Evolutionary conservation across 495 filamentous ascomycete species (phyloP).

Genomic region (Cercophora sp.): DNA sequence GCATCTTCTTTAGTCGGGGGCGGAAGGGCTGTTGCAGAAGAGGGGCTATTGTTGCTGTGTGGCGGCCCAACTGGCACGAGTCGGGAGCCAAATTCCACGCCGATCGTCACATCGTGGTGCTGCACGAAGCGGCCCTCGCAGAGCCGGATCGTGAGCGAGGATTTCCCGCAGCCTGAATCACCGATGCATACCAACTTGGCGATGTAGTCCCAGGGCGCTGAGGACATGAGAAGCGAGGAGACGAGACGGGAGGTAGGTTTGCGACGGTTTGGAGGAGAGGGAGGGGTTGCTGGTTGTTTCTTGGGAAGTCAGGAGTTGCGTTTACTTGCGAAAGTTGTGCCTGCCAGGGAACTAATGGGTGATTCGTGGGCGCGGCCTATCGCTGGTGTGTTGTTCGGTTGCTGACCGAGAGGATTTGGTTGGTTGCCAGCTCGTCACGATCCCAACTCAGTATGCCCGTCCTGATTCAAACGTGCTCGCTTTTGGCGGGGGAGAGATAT

Average conservation of each 20-base stretch:
- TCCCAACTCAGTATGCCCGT: too few species aligned
- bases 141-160: slow-evolving; percentile 82
- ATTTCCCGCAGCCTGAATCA: slow-evolving; percentile 91
- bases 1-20: neutral
- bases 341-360: too few species aligned
- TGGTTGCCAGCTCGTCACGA: too few species aligned
- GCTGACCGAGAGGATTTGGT: neutral
- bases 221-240: slow-evolving; percentile 41
- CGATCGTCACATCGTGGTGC: slow-evolving; percentile 95
- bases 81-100: slow-evolving; percentile 93
- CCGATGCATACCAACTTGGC: slow-evolving; percentile 97
- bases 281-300: too few species aligned
- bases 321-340: too few species aligned
- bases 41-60: slow-evolving; percentile 37
- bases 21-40: slow-evolving; percentile 5
- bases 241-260: neutral
- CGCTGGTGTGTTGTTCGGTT: neutral
- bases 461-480: neutral
- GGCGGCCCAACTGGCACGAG: slow-evolving; percentile 91
- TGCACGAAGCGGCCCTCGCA: slow-evolving; percentile 94
- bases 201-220: slow-evolving; percentile 88
- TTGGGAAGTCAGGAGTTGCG: too few species aligned
- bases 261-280: neutral
- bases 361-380: too few species aligned
- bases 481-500: neutral